These are phyloP conservation scores for Digitaria exilis DNA, from an alignment of 202 grass and related monocot species.

Conservation along the genomic window DNA sequence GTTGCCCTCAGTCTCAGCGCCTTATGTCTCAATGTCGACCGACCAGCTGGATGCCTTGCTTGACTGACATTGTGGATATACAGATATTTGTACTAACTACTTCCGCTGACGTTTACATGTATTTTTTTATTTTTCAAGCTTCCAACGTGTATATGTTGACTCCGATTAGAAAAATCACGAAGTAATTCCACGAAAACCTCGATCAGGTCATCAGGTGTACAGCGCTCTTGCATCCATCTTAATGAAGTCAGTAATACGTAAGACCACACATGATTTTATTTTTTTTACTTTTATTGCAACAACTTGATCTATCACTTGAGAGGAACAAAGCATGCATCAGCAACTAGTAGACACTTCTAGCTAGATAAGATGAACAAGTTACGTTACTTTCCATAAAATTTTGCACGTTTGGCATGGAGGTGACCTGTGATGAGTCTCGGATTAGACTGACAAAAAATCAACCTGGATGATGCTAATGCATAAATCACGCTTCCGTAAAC, in stretches of 20 bases:
- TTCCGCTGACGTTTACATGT: not conserved
- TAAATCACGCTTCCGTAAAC: constrained; percentile 36
- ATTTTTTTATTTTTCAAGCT: not conserved
- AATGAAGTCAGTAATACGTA: not conserved
- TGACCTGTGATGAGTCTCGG: not conserved
- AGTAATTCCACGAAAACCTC: not conserved
- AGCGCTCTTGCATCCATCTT: constrained; percentile 21
- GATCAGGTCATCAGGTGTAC: not conserved
- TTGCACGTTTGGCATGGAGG: constrained; percentile 1
- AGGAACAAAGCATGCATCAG: not conserved
- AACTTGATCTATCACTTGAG: not conserved
- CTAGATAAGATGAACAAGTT: not conserved
- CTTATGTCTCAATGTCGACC: constrained; percentile 19
- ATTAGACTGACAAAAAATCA: not conserved
- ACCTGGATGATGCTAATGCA: constrained; percentile 10
- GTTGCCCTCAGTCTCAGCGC: no score
- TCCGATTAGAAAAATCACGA: not conserved
- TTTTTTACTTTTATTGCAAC: no score
- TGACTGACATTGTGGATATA: constrained; percentile 25
- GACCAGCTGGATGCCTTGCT: constrained; percentile 32
- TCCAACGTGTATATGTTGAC: constrained; percentile 6
- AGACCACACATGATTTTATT: not conserved
- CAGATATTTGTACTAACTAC: constrained; percentile 15
- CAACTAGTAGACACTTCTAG: not conserved
- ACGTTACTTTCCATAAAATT: not conserved